Base-by-base conservation (phyloP, 257 asterid genomes). In the Oldenlandia corymbosa region DNA sequence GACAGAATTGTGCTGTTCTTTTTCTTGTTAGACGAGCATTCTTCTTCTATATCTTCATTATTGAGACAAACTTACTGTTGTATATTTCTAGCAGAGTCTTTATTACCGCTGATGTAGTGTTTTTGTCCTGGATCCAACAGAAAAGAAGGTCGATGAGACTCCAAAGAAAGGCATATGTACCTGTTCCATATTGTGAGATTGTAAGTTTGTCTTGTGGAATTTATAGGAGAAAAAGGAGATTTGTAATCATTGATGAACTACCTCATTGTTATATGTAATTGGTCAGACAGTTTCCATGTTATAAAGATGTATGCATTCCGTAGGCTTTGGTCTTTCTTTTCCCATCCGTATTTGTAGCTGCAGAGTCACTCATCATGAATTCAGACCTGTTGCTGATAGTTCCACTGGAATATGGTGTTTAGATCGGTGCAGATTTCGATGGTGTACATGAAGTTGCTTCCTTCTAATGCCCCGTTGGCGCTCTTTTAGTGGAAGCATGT, bases 141-240 rank as follows among this genome's bases (percentile, higher is more conserved):
- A 75, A 73, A 83, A 80, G 84, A 83, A 83, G 77, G 75, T 80
- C 24, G 84, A 78, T 2, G 74, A 83, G 60, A 58, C 48, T 53
- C 80, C 82, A 49, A 78, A 76, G 72, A 77, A 73, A 73, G 78
- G 71, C 64, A 56, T 71, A 21, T 83, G 88, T 67, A 67, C 82
- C 0, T 83, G 88, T 68, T 68, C 85, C 67, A 76, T 83, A 75
- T 66, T 83, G 84, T 83, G 78, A 82, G 77, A 47, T 43, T 62
- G 74, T 34, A 71, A 65, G 76, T 67, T 69, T 42, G 71, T 46
- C 56, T 72, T 71, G 72, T 68, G 80, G 68, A 64, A 71, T 63
- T 59, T 65, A 77, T 73, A 3, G 66, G 80, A 70, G 68, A 62
- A 71, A 67, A 60, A 34, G 67, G 48, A 70, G 80, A 83, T 78